Conservation (phyloP, 495 filamentous ascomycete species). For the Neurospora sp. region DNA sequence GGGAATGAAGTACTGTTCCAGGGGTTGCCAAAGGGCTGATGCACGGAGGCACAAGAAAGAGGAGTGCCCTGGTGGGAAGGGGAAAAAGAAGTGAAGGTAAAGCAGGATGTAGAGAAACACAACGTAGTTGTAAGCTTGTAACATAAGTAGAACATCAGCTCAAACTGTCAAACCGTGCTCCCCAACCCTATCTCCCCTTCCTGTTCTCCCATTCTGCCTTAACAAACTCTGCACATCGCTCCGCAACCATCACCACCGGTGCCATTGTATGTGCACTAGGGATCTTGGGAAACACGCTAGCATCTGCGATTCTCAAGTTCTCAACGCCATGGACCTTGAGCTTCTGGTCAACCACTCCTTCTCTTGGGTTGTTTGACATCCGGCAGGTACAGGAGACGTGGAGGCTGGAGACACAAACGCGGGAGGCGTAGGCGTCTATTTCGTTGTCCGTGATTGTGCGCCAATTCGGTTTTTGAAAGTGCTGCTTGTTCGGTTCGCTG, state of each 20-base stretch:
- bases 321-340: slow-evolving; percentile 40
- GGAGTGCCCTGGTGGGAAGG: not conserved
- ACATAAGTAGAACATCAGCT: not conserved
- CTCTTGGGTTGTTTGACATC: slow-evolving; percentile 13
- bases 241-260: slow-evolving; percentile 41
- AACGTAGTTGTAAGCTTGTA: not conserved
- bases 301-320: slow-evolving; percentile 36
- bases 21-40: slow-evolving; percentile 24
- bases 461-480: slow-evolving; percentile 4
- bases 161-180: not conserved
- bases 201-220: slow-evolving; percentile 18
- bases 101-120: not conserved
- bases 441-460: slow-evolving; percentile 14
- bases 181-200: slow-evolving; percentile 1
- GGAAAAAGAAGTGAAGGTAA: not conserved
- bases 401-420: slow-evolving; percentile 7
- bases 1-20: slow-evolving; percentile 23
- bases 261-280: slow-evolving; percentile 35
- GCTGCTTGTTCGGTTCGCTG: not conserved
- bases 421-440: slow-evolving; percentile 17
- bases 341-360: slow-evolving; percentile 35
- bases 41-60: slow-evolving; percentile 24
- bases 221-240: slow-evolving; percentile 42
- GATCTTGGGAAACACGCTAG: slow-evolving; percentile 40
- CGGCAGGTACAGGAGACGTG: slow-evolving; percentile 6